phyloP scores from a whole-genome alignment of 352 stramenopile genomes.

The Phytophthora syringae region DNA sequence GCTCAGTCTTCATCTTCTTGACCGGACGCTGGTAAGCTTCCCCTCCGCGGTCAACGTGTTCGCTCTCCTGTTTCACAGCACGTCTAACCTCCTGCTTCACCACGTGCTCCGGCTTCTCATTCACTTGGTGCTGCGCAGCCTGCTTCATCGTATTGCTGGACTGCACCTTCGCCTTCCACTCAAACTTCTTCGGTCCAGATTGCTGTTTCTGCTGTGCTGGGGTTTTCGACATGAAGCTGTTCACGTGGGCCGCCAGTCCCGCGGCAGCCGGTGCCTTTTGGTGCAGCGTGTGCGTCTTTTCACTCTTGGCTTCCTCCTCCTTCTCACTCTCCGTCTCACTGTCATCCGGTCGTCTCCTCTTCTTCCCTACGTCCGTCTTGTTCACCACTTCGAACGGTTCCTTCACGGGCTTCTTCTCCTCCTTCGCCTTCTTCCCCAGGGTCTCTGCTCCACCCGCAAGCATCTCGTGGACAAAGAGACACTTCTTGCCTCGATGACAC shows the following conservation, averaged over 20 bases:
- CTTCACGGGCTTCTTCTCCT: conserved; percentile 21
- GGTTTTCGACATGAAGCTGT: conserved; percentile 44
- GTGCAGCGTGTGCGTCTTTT: conserved; percentile 16
- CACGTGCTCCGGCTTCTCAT: neutral
- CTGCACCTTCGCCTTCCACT: conserved; percentile 42
- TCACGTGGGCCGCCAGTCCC: conserved; percentile 46
- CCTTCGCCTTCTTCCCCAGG: conserved; percentile 10
- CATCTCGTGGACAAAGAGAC: conserved; percentile 67
- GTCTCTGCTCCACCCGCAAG: conserved; percentile 26
- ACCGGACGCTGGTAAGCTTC: conserved; percentile 16
- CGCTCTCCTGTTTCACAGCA: neutral
- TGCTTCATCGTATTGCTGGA: conserved; percentile 1
- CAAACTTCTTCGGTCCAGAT: conserved; percentile 27
- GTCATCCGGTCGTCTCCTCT: conserved; percentile 35
- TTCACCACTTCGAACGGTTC: conserved; percentile 45
- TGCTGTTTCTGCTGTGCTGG: conserved; percentile 1
- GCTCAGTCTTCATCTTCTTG: conserved; percentile 51
- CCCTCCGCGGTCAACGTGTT: neutral
- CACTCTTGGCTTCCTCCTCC: conserved; percentile 30
- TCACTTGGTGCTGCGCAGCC: conserved; percentile 7
- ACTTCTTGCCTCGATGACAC: conserved; percentile 77
- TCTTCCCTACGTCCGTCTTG: conserved; percentile 33
- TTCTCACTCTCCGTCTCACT: conserved; percentile 33
- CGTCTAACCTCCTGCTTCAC: neutral
- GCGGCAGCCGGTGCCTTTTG: conserved; percentile 11